Percentiles rank a stretch among this genome's conserved stretches.
phyloP scores from a whole-genome alignment of 257 asterid species.

The Verbascum thapsus region DNA sequence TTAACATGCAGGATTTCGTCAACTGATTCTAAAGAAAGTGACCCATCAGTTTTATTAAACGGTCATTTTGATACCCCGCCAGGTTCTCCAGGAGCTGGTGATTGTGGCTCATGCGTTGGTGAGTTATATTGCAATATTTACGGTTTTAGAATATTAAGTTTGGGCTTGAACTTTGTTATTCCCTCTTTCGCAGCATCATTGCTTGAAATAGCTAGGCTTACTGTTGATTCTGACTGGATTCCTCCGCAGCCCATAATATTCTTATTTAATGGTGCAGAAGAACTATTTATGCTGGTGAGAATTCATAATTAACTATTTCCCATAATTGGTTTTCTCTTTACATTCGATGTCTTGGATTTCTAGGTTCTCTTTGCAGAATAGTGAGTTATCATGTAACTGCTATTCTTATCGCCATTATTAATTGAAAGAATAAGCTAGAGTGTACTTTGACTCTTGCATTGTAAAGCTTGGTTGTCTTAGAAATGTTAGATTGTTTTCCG shows the following conservation, averaged over 20 bases:
- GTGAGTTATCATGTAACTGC: not conserved
- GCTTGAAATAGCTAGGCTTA: constrained; percentile 87
- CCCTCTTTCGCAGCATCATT: constrained; percentile 73
- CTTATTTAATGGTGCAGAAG: constrained; percentile 99
- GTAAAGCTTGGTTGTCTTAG: constrained; percentile 15
- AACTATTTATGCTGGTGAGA: constrained; percentile 93
- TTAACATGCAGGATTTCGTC: constrained; percentile 75
- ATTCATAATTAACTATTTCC: constrained; percentile 24
- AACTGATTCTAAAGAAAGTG: constrained; percentile 63
- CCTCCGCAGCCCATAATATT: constrained; percentile 91
- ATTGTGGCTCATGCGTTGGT: constrained; percentile 99
- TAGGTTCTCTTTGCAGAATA: constrained; percentile 17
- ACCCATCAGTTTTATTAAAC: constrained; percentile 80
- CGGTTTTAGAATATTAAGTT: constrained; percentile 4
- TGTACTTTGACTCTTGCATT: not conserved
- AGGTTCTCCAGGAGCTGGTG: constrained; percentile 99
- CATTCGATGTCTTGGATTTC: constrained; percentile 15
- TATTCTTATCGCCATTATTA: not conserved
- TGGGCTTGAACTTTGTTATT: constrained; percentile 31
- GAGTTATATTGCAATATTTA: constrained; percentile 35
- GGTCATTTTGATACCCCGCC: constrained; percentile 91
- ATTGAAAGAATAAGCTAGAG: not conserved
- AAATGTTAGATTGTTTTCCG: not conserved
- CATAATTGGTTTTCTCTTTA: constrained; percentile 16
- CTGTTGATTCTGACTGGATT: constrained; percentile 86